A percentile compares a stretch with the other conserved stretches of the same genome.
These are phyloP conservation scores for Verticillium dahliae DNA, from an alignment of 2,329 filamentous ascomycete genomes.

Conservation along the genomic window DNA sequence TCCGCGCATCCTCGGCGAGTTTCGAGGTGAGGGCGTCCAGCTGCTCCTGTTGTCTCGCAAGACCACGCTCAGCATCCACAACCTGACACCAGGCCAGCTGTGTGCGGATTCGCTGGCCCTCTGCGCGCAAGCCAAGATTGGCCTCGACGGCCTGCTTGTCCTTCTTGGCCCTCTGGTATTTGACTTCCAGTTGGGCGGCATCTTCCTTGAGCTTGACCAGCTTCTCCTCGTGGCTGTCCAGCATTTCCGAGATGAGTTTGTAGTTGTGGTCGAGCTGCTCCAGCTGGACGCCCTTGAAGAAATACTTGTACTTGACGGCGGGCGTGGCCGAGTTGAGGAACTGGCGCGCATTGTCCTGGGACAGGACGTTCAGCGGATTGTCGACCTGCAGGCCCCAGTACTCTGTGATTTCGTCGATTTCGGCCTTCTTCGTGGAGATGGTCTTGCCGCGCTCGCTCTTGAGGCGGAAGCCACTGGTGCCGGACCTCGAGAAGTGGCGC, in stretches of 20 bases:
- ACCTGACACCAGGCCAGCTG: constrained; percentile 89
- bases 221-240: constrained; percentile 65
- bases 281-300: constrained; percentile 88
- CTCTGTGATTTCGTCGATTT: constrained; percentile 89
- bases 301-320: constrained; percentile 90
- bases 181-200: constrained; percentile 53
- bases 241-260: constrained; percentile 68
- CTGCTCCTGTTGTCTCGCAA: constrained; percentile 26
- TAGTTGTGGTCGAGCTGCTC: constrained; percentile 92
- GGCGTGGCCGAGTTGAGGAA: constrained; percentile 84
- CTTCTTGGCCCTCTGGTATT: constrained; percentile 24
- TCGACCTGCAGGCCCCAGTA: constrained; percentile 92
- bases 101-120: constrained; percentile 50
- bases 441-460: constrained; percentile 65
- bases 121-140: constrained; percentile 42
- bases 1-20: constrained; percentile 22
- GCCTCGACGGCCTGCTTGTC: constrained; percentile 23
- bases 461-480: constrained; percentile 78
- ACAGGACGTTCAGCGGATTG: constrained; percentile 92
- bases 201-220: constrained; percentile 56
- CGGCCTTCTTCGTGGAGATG: constrained; percentile 76
- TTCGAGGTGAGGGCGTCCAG: constrained; percentile 19
- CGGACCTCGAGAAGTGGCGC: constrained; percentile 71
- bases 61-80: constrained; percentile 59
- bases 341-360: constrained; percentile 88